phyloP scores from a whole-genome alignment of 1,284 basidiomycete species.

The Malassezia sp. region DNA sequence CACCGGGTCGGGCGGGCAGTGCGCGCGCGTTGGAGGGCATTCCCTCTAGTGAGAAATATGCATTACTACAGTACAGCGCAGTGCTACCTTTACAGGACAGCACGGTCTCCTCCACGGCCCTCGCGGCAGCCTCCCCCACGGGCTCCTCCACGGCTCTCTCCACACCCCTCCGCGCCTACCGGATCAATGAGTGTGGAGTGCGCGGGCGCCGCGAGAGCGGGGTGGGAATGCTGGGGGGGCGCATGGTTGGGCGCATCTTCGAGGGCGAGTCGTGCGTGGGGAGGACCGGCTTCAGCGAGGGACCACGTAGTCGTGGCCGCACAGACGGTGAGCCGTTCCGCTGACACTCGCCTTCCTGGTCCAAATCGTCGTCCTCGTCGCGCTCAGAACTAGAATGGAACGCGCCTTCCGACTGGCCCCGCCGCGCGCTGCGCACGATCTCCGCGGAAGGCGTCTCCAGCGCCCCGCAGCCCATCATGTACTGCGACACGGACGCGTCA shows the following conservation, averaged over 20 bases:
- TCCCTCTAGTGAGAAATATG: background rate
- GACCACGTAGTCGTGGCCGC: conserved; percentile 3
- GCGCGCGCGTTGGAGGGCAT: background rate
- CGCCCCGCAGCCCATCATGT: conserved; percentile 15
- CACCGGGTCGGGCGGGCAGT: background rate
- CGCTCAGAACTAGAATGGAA: conserved; percentile 14
- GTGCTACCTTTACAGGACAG: no score
- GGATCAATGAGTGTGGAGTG: conserved; percentile 2
- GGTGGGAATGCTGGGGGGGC: conserved; percentile 1
- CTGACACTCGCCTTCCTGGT: conserved; percentile 6
- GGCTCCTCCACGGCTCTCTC: no score
- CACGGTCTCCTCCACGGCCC: no score
- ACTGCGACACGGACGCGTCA: conserved; percentile 18
- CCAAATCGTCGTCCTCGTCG: conserved; percentile 15
- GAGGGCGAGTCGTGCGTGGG: conserved; percentile 8
- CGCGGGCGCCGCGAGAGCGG: conserved; percentile 2
- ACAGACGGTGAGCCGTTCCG: conserved; percentile 13
- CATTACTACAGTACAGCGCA: background rate
- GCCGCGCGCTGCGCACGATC: conserved; percentile 9
- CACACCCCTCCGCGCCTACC: no score
- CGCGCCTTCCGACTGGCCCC: conserved; percentile 6
- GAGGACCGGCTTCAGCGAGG: no score
- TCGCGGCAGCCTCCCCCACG: no score
- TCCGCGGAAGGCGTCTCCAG: conserved; percentile 22
- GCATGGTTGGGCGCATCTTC: conserved; percentile 7